Base-by-base conservation (phyloP, 164 flowering plant species). In the Berberis thunbergii region DNA sequence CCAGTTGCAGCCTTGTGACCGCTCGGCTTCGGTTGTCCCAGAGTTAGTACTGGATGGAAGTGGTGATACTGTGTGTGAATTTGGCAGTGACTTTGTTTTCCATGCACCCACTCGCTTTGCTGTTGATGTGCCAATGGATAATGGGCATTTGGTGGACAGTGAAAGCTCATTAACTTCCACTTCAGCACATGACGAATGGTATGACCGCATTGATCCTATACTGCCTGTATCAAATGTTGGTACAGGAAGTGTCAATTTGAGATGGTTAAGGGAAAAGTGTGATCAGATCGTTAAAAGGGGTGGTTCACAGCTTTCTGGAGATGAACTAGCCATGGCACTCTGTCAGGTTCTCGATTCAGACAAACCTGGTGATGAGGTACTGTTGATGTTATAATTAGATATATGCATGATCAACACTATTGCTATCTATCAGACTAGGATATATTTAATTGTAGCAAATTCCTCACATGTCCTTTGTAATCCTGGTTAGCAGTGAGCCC, bases 321-420 rank as follows among this genome's bases (percentile, higher is more conserved):
- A 95, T 84, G 99, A 95, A 76, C 67, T 95, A 48, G 97, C 99
- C 62, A 82, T 89, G 94, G 84, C 99, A 54, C 88, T 95, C 64
- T 91, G 97, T 69, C 85, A 87, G 58, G 88, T 95, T 49, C 96
- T 95, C 72, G 83, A 84, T 71, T 87, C 99, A 43, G 91, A 84
- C 53, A 95, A 91, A 74, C 85, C 91, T 66, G 96, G 97, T 2
- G 97, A 95, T 63, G 97, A 87, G 97, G 99, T 95, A 82, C 44
- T 65, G 26, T 43, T 63, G 43, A 42, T 41, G n/a, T 12, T 52
- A 49, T 49, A 6, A 6, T 49, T 45, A 44, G 12, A 6, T 54
- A 12, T 12, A 56, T 56, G 40, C 6, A 43, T 8, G 13, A 52
- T 6, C 26, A 26, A 26, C 26, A 26, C 26, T 26, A 26, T 26